Conservation (phyloP, 2,329 filamentous ascomycete species). For the Trichothecium sympodiale region DNA sequence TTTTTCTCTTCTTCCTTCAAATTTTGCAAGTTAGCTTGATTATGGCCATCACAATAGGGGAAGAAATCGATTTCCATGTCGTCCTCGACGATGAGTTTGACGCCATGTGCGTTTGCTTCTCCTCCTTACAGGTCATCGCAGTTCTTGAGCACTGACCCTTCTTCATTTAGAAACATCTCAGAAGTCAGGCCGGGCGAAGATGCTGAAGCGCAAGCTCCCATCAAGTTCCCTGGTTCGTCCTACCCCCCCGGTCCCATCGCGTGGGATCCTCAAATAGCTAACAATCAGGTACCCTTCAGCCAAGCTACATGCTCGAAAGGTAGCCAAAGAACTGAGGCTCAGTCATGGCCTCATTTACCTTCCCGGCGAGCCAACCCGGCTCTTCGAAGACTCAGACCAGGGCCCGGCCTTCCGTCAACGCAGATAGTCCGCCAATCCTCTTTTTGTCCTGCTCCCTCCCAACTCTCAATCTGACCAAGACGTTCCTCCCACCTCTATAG, state of each 20-base stretch:
- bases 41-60: too few relatives aligned
- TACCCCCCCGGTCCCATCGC: neutral
- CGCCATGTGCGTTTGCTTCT: constrained; percentile 3
- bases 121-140: too few relatives aligned
- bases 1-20: too few relatives aligned
- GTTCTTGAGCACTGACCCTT: too few relatives aligned
- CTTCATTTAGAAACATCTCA: neutral
- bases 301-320: constrained; percentile 46
- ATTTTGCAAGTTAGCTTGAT: too few relatives aligned
- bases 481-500: constrained; percentile 17
- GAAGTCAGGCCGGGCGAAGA: neutral
- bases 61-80: neutral
- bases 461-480: constrained; percentile 3
- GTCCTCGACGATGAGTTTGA: constrained; percentile 5
- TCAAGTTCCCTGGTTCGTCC: constrained; percentile 6
- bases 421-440: constrained; percentile 37
- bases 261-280: neutral
- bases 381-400: constrained; percentile 50
- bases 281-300: too few relatives aligned
- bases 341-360: constrained; percentile 43
- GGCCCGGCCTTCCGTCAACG: constrained; percentile 44
- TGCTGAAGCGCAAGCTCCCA: neutral
- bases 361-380: constrained; percentile 36
- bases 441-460: neutral
- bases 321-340: constrained; percentile 35